These are phyloP conservation scores for Paecilomyces variotii DNA, from an alignment of 2,329 filamentous ascomycete species.

Conservation along the genomic window DNA sequence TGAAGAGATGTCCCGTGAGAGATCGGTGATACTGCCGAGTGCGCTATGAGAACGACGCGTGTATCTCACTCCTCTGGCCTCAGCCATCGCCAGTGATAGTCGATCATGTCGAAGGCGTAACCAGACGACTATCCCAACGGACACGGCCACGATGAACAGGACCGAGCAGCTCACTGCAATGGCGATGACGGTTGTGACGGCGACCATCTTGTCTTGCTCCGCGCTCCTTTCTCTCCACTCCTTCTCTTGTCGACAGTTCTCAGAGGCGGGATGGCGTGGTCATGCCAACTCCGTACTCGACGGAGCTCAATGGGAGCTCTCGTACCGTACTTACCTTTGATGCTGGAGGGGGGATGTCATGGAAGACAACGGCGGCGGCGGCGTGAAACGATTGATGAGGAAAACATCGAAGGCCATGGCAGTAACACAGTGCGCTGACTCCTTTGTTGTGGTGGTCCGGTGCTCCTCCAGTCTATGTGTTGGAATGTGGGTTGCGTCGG, in stretches of 20 bases:
- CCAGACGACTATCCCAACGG: constrained; percentile 26
- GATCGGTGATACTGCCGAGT: constrained; percentile 19
- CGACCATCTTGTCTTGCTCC: constrained; percentile 20
- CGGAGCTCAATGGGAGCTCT: background rate
- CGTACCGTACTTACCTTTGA: background rate
- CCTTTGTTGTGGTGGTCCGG: constrained; percentile 22
- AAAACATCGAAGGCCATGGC: background rate
- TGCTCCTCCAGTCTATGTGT: constrained; percentile 1
- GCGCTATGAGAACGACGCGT: constrained; percentile 14
- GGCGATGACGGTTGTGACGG: constrained; percentile 24
- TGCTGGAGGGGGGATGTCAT: background rate
- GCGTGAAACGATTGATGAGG: background rate
- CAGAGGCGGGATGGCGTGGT: background rate
- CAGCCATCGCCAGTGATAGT: constrained; percentile 17
- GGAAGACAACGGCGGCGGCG: background rate
- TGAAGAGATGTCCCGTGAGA: constrained; percentile 23
- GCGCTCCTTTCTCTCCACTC: background rate
- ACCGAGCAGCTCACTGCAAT: constrained; percentile 26
- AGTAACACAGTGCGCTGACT: constrained; percentile 4
- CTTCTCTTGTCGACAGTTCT: background rate
- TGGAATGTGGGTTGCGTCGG: constrained; percentile 24
- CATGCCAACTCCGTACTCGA: constrained; percentile 6
- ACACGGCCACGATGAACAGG: constrained; percentile 24
- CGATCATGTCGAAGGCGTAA: constrained; percentile 27
- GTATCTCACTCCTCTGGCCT: constrained; percentile 13